These are phyloP conservation scores for Podila clonocystis DNA, from an alignment of 192 early-diverging fungal species.

Conservation along the genomic window DNA sequence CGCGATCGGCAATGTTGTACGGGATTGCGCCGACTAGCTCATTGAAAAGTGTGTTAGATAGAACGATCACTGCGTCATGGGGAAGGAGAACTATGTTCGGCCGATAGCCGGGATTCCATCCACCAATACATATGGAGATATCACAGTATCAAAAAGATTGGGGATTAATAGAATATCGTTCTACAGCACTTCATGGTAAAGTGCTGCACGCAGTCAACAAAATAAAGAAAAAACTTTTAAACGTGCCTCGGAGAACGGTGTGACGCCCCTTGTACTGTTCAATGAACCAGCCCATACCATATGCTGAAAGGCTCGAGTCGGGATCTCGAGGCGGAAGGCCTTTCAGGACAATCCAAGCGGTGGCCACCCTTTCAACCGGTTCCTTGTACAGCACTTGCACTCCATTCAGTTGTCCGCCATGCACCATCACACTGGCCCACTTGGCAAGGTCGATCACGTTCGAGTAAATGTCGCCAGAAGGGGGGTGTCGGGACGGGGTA, in stretches of 20 bases:
- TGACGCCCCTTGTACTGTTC: constrained; percentile 24
- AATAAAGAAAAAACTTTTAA: constrained; percentile 8
- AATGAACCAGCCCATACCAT: constrained; percentile 23
- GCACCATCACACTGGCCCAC: constrained; percentile 18
- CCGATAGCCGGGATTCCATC: constrained; percentile 15
- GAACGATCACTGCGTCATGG: constrained; percentile 16
- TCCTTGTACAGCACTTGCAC: constrained; percentile 14
- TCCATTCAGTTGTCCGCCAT: constrained; percentile 13
- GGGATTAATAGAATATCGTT: constrained; percentile 10
- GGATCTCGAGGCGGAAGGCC: constrained; percentile 5
- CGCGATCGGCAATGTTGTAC: constrained; percentile 14
- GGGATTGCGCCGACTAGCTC: constrained; percentile 2
- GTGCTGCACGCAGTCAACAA: constrained; percentile 6
- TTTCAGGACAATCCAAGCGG: constrained; percentile 12
- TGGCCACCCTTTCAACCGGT: constrained; percentile 10
- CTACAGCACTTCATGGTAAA: constrained; percentile 13
- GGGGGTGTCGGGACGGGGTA: constrained; percentile 8
- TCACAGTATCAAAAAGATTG: constrained; percentile 6
- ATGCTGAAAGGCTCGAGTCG: constrained; percentile 10
- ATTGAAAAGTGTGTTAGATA: constrained; percentile 10
- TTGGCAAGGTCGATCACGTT: constrained; percentile 25
- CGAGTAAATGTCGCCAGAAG: constrained; percentile 15
- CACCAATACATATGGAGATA: constrained; percentile 7
- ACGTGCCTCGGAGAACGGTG: constrained; percentile 5
- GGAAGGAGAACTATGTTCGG: constrained; percentile 13